Evolutionary conservation across 1,139 yeast species (phyloP).

Genomic region (Taiozyma sp.): DNA sequence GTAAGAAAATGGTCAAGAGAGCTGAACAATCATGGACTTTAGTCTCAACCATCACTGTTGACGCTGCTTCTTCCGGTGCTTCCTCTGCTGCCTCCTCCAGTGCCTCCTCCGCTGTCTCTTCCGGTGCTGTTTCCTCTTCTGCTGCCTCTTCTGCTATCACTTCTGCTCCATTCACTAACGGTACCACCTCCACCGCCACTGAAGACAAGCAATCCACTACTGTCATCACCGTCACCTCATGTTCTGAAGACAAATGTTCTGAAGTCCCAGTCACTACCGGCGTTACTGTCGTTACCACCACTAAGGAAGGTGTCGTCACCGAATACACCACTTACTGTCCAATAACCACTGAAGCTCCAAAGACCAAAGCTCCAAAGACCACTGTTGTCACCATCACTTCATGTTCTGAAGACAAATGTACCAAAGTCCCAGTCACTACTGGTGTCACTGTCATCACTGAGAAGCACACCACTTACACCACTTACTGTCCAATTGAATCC

Average conservation of each 20-base stretch:
- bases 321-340: slow-evolving; percentile 12
- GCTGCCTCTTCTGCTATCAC: slow-evolving; percentile 5
- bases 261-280: slow-evolving; percentile 11
- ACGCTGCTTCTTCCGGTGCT: background rate
- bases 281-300: slow-evolving; percentile 35
- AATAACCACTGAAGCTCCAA: slow-evolving; percentile 6
- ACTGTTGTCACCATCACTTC: slow-evolving; percentile 13
- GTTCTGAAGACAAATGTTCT: slow-evolving; percentile 7
- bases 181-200: slow-evolving; percentile 8
- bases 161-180: slow-evolving; percentile 1
- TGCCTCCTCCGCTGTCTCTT: slow-evolving; percentile 5
- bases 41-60: slow-evolving; percentile 1
- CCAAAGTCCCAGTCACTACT: slow-evolving; percentile 11
- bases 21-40: background rate
- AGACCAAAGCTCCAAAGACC: background rate
- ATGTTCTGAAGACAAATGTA: slow-evolving; percentile 8
- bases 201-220: slow-evolving; percentile 5
- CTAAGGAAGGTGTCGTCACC: slow-evolving; percentile 15
- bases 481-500: slow-evolving; percentile 10
- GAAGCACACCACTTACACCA: slow-evolving; percentile 7
- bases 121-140: slow-evolving; percentile 5
- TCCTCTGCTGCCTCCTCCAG: slow-evolving; percentile 13
- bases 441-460: slow-evolving; percentile 30
- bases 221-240: slow-evolving; percentile 11
- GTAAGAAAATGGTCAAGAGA: slow-evolving; percentile 1